Base-by-base conservation (phyloP, 2,329 filamentous ascomycete genomes). In the Neoascochyta sp. region DNA sequence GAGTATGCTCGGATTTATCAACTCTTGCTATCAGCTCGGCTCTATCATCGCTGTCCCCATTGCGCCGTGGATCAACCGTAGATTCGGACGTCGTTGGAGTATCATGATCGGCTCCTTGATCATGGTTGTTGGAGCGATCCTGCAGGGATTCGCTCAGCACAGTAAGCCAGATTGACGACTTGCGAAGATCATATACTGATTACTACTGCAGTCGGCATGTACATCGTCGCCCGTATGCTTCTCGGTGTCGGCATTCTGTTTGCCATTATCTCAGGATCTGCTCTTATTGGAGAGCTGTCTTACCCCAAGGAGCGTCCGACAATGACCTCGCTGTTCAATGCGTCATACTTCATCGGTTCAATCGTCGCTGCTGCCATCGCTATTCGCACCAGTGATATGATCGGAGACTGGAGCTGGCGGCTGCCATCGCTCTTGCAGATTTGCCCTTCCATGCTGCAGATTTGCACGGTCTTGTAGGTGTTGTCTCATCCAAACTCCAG, bases 231-330 rank as follows among this genome's bases (percentile, higher is more conserved):
- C 9, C 73, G 77, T 32, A 67, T 77, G 35, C 62, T 80, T 15
- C 69, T 80, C n/a, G 77, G 77, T 10, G 71, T 74, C 14, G 77
- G 77, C n/a, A 75, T 80, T 26, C 71, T 74, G 0, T 76, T 75
- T 42, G 73, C 70, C 36, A 79, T 79, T 38, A 72, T 78, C 18
- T 71, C 74, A 2, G 76, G 73, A 4, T 73, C 76, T 1, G 68
- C 72, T 18, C 58, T 80, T 27, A 74, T 80, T 16, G 76, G 75
- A 56, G 77, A 80, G 49, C 61, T 80, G 15, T 75, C 69, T 1
- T 71, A 80, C 47, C 76, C 76, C 3, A 79, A 76, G 50, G 75
- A 80, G 54, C 73, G 77, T 39, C 66, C 75, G 1, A 64, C 74
- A n/a, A 45, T 80, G 30, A 80, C 75, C 1, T 77, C 74, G 5